Evolutionary conservation across 306 rosid genomes (phyloP).

Genomic region (Hippophae gyantsensis): DNA sequence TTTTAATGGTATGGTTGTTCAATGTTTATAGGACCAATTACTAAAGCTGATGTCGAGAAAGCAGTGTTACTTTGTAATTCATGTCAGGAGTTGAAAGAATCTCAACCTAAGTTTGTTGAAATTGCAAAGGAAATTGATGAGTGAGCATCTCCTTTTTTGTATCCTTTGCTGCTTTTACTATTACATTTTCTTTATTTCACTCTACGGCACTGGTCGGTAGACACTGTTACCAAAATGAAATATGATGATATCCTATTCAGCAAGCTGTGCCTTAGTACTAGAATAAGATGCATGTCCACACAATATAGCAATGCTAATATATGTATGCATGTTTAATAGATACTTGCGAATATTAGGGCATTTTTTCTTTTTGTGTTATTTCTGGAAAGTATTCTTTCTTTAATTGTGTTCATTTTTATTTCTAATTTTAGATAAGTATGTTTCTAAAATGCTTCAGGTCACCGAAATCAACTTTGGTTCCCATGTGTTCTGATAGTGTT

Average conservation of each 20-base stretch:
- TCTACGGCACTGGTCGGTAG: background rate
- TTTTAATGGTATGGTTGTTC: background rate
- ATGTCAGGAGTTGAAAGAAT: slow-evolving; percentile 40
- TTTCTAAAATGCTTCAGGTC: slow-evolving; percentile 23
- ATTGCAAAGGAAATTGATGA: slow-evolving; percentile 8
- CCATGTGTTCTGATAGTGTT: slow-evolving; percentile 27
- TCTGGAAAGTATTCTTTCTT: no score
- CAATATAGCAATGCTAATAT: no score
- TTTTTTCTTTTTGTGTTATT: no score
- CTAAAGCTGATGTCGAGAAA: slow-evolving; percentile 19
- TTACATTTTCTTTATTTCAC: background rate
- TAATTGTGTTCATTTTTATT: no score
- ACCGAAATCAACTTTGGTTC: slow-evolving; percentile 30
- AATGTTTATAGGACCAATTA: slow-evolving; percentile 27
- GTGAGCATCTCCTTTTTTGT: slow-evolving; percentile 10
- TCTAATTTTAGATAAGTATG: no score
- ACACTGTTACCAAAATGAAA: background rate
- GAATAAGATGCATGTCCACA: no score
- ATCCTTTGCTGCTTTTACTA: background rate
- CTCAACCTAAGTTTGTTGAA: slow-evolving; percentile 20
- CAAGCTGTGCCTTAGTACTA: no score
- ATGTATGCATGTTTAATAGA: no score
- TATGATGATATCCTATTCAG: no score
- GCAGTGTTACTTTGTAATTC: slow-evolving; percentile 53
- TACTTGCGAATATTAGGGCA: no score